Percentiles rank a stretch among this genome's conserved stretches.
Evolutionary conservation across 129 eudicot genomes (phyloP).

Genomic region (Centrapalus pauciflorus): DNA sequence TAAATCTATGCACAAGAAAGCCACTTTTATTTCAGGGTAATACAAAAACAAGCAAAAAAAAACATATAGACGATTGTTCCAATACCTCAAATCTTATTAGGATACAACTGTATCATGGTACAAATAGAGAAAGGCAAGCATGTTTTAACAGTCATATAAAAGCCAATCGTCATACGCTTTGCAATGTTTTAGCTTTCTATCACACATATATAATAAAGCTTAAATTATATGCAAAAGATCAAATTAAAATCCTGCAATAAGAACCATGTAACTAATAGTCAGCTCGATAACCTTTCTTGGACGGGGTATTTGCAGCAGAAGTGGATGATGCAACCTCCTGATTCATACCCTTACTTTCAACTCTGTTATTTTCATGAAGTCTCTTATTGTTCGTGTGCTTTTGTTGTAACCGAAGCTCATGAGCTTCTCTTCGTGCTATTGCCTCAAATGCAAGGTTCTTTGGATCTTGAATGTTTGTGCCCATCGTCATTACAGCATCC

Average conservation of each 20-base stretch:
- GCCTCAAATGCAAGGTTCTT: slow-evolving; percentile 59
- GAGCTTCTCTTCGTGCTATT: slow-evolving; percentile 61
- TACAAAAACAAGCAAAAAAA: background rate
- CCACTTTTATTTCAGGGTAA: background rate
- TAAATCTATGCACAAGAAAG: background rate
- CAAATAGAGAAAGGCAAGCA: too few relatives aligned
- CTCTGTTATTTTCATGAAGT: slow-evolving; percentile 18
- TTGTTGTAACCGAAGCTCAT: slow-evolving; percentile 41
- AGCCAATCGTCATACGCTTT: background rate
- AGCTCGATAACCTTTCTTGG: slow-evolving; percentile 47
- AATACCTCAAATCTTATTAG: too few relatives aligned
- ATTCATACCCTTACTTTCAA: slow-evolving; percentile 3
- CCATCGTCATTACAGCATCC: slow-evolving; percentile 22
- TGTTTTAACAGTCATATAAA: too few relatives aligned
- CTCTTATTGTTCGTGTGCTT: slow-evolving; percentile 40
- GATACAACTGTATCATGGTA: too few relatives aligned
- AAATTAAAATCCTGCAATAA: too few relatives aligned
- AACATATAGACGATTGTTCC: too few relatives aligned
- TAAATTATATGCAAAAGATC: background rate
- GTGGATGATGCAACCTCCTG: slow-evolving; percentile 7
- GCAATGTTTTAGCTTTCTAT: background rate
- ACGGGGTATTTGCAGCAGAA: slow-evolving; percentile 24
- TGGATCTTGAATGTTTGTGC: slow-evolving; percentile 28
- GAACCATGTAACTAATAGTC: background rate
- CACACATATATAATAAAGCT: background rate